phyloP scores from a whole-genome alignment of 2,329 filamentous ascomycete genomes.

The Endocalyx cinctus region DNA sequence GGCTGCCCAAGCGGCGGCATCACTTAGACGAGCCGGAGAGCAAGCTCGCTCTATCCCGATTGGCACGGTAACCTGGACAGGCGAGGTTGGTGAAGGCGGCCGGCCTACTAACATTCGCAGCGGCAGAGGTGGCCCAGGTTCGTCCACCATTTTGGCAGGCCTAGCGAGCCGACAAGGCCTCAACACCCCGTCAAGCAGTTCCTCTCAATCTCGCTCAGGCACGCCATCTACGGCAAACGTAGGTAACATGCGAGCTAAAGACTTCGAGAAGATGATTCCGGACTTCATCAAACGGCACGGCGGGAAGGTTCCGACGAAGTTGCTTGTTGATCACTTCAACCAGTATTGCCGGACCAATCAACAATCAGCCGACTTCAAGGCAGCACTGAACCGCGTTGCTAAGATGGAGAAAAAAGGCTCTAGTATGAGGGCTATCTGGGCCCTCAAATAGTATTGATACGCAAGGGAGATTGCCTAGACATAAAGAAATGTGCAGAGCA shows the following conservation, averaged over 20 bases:
- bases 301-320: conserved; percentile 74
- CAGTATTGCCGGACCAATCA: conserved; percentile 65
- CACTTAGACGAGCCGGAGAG: conserved; percentile 69
- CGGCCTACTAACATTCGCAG: conserved; percentile 55
- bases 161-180: conserved; percentile 53
- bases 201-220: conserved; percentile 36
- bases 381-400: conserved; percentile 73
- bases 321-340: conserved; percentile 87
- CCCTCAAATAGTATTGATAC: conserved; percentile 23
- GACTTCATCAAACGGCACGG: conserved; percentile 75
- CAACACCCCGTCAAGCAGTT: conserved; percentile 32
- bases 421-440: conserved; percentile 51
- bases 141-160: conserved; percentile 51
- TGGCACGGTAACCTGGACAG: conserved; percentile 92
- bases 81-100: conserved; percentile 73
- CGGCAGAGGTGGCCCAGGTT: conserved; percentile 45
- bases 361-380: conserved; percentile 75
- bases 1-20: conserved; percentile 70
- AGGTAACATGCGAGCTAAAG: conserved; percentile 45
- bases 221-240: conserved; percentile 33
- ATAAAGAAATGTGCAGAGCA: neutral
- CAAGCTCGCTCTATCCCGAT: conserved; percentile 69
- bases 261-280: conserved; percentile 69
- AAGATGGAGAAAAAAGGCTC: conserved; percentile 57
- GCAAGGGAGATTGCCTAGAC: neutral